Evolutionary conservation across 345 rosid species (phyloP), one percentile per base, ranked within the genome.

Genomic region (Hevea brasiliensis): DNA sequence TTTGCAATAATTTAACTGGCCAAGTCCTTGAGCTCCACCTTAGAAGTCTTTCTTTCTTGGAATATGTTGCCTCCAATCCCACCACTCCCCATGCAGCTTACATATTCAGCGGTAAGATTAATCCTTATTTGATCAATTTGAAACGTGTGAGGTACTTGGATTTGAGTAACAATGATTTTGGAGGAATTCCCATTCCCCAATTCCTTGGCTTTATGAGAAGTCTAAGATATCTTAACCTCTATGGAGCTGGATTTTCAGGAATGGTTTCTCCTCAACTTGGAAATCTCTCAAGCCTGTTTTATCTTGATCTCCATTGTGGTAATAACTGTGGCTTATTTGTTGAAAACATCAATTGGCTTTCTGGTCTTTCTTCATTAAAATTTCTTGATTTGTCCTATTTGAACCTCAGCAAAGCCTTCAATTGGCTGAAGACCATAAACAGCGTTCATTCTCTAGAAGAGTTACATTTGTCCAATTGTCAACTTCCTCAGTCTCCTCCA

Each of bases 311-410:
- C 18, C 54, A n/a, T n/a, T n/a, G 54, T 41, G 1, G 2, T 11
- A 2, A 32, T 64, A 8, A 13, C 18, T 6, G 23, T 1, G 12
- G 17, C 2, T 8, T 60, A 18, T 17, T 0, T 58, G 67, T n/a
- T 40, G 75, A 72, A 4, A 65, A 71, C 63, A 7, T 81, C 1
- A 11, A 27, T 2, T 83, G 84, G 87, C 67, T 81, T 21, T 58
- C 73, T n/a, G 24, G 18, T 57, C 70, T 81, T 63, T 10, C 45
- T 21, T 63, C n/a, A 3, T 64, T 81, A 26, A 26, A 71, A 45
- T 9, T 40, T 42, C 81, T 84, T 37, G 71, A 81, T 53, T 4
- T 81, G 51, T 67, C 72, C 55, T 0, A 0, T 0, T 47, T 41
- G 11, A 7, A 63, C 4, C 82, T 81, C 26, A 32, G 41, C 27